Evolutionary conservation across 805 yeast species (phyloP), one percentile per base, ranked within the genome.

Genomic region (Pichia deserticola): DNA sequence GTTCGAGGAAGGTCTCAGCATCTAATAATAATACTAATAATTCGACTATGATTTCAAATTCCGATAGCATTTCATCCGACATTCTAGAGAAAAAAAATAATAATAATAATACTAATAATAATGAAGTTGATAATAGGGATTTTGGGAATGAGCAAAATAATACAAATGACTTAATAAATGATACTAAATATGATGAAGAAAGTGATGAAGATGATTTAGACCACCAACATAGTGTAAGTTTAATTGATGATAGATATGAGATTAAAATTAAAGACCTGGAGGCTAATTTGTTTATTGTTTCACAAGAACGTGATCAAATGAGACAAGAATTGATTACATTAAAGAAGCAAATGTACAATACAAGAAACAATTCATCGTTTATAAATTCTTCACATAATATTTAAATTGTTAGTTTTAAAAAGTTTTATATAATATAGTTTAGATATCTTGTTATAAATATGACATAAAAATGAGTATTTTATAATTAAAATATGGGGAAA

Each of bases 241-340:
- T 60, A 32, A 50, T 68, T 25, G 63, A 69, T 48, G 75, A 86
- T 42, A 89, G 84, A 55, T 86, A 77, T 60, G 85, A 81, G 54
- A 74, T 88, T 70, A 86, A 83, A 66, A 76, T 89, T 41, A 81
- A 86, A 58, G 96, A 89, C 58, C 69, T 89, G 57, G 86, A 87
- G 60, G 96, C 96, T 5, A 95, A 88, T 62, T 71, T 89, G 55
- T 84, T 77, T 59, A 85, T 89, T 49, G 76, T 84, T 55, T 82
- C 81, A 59, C 92, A 88, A 66, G 97, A 89, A 66, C 76, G 95
- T 55, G 93, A 89, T 60, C 85, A 82, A 57, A 70, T 86, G 63
- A 83, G 80, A 60, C 84, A 80, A 27, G 81, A 75, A 51, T 77
- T 82, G 13, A 62, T 79, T 34, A 58, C 71, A 0, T 68, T 84